Base-by-base conservation (phyloP, 106 monocot species). In the Platanthera zijinensis region DNA sequence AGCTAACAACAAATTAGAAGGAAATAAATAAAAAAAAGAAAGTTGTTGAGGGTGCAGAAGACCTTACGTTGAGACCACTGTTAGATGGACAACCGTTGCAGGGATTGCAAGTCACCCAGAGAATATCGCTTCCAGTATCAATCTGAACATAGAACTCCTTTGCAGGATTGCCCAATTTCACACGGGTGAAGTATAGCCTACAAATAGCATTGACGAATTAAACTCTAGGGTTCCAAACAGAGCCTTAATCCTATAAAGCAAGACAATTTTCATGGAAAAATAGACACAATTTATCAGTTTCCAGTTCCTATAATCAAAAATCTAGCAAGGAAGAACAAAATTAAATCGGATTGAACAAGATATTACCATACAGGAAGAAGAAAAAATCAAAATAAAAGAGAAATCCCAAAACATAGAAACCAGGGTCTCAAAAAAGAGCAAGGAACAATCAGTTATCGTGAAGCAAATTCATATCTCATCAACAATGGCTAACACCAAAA, bases 101-200 rank as follows among this genome's bases (percentile, higher is more conserved):
- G n/a, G 89, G 76, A 76, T 51, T 84, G 80, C 96, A 96, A 53
- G 89, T 79, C 46, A 96, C 93, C 96, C 96, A 96, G 59, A 96
- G 82, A n/a, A 96, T 85, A 48, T 96, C 96, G 47, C 96, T 96
- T n/a, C 96, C 96, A 4, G 93, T 91, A 69, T 96, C 96, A 75
- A 96, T 91, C 83, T 93, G 96, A 57, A 96, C 96, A 64, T 89
- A 93, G 72, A 93, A 96, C 84, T 96, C 96, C 56, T 87, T 96
- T 0, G 87, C 61, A 52, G 96, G 96, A 73, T 89, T 93, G 49
- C 96, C 96, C 79, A 96, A 84, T 83, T 87, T 85, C 67, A 93
- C 91, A 19, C 89, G 85, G 7, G 93, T 89, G 75, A 71, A 93
- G 73, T 97, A 97, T 1, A 93, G 82, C 75, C 96, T 97, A 81